These are phyloP conservation scores for Candida tallmaniae DNA, from an alignment of 805 yeast genomes.

Conservation along the genomic window DNA sequence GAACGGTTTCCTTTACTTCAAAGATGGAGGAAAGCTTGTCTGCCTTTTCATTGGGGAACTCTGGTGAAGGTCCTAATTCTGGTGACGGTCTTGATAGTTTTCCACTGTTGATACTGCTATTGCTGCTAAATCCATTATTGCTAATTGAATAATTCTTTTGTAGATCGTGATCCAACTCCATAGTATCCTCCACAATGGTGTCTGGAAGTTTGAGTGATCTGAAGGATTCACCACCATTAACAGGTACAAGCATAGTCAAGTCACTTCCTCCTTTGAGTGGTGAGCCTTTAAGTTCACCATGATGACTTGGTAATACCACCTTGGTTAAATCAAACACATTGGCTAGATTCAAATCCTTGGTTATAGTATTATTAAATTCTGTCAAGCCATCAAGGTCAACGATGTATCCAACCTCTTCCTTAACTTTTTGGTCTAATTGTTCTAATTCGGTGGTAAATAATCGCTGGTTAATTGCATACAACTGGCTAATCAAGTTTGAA, in stretches of 20 bases:
- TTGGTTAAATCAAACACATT: conserved; percentile 27
- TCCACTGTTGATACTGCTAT: not conserved
- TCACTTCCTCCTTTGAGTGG: conserved; percentile 4
- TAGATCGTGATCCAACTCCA: conserved; percentile 47
- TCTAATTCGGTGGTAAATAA: conserved; percentile 24
- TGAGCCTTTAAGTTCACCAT: not conserved
- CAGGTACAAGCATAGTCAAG: conserved; percentile 13
- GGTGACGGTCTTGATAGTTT: not conserved
- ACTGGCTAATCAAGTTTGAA: conserved; percentile 20
- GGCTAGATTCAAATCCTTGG: conserved; percentile 14
- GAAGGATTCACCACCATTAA: conserved; percentile 4
- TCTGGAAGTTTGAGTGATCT: conserved; percentile 1
- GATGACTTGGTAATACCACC: conserved; percentile 17
- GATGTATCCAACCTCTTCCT: conserved; percentile 28
- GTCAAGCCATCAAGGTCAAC: conserved; percentile 26
- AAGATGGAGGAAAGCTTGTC: too few relatives aligned
- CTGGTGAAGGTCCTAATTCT: not conserved
- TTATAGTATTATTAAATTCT: conserved; percentile 9
- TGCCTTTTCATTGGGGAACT: not conserved
- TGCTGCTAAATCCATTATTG: not conserved
- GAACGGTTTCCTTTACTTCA: not conserved
- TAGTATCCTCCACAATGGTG: conserved; percentile 41
- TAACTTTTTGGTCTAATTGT: conserved; percentile 16
- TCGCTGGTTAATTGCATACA: conserved; percentile 25
- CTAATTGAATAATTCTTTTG: not conserved